Base-by-base conservation (phyloP, 108 stramenopile genomes). In the Mayamaea pseudoterrestris region DNA sequence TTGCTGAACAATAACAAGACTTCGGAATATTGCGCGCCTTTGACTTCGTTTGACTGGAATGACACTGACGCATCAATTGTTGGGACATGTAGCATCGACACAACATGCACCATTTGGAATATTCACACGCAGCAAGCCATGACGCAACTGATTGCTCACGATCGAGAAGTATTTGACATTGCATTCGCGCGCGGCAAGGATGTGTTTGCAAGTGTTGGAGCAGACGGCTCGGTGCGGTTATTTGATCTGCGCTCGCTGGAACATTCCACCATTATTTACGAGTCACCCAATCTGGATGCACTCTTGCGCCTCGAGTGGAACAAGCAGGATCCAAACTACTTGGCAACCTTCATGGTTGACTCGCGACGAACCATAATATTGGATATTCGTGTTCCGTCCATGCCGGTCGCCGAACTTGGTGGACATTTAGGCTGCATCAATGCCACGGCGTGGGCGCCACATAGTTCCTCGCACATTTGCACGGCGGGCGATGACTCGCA, bases 91-190 rank as follows among this genome's bases (percentile, higher is more conserved):
- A 80, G 74, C 44, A 98, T 99, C 46, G 98, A 99, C 50, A 99
- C 98, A 1, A 99, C 98, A 4, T 95, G 94, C 67, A 97, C 98
- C 3, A 93, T 99, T 46, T 99, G 98, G 98, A 96, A 99, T 50
- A 53, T 99, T 8, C 63, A 65, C 21, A 75, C 82, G 0, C 77
- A 91, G 45, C 59, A 55, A 21, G 90, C 92, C 0, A 63, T 69
- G 36, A 98, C 98, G 14, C 96, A 99, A 71, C 71, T 99, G 29
- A 99, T 99, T 54, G 98, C 98, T 12, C 98, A 99, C 55, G 98
- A 99, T 60, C 71, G 90, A 36, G 98, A 99, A 61, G 98, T 99
- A 22, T 99, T 95, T 55, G 98, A 99, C 66, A 55, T 99, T 18
- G 93, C 94, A 23, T 98, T 94, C 50, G 83, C 93, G 2, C 47